phyloP scores from a whole-genome alignment of 1,284 basidiomycete genomes.

The Melampsora abietis-canadensis region DNA sequence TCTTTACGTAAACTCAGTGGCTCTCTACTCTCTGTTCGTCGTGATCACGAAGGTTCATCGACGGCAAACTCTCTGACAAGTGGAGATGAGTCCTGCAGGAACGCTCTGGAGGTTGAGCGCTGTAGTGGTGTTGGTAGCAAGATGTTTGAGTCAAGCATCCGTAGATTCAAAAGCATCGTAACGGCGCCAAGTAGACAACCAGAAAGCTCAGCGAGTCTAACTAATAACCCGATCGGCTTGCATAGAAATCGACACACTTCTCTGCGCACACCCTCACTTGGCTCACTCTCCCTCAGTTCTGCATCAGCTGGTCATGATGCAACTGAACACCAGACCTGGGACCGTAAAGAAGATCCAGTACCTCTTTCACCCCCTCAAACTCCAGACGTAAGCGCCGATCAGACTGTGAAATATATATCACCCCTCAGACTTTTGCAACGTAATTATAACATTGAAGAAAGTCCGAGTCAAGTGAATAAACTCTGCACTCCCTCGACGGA shows the following conservation, averaged over 20 bases:
- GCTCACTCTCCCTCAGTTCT: background rate
- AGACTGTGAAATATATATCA: background rate
- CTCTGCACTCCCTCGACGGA: background rate
- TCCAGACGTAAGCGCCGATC: too few species aligned
- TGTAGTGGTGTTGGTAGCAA: conserved; percentile 38
- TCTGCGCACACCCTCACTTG: background rate
- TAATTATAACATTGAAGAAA: conserved; percentile 1
- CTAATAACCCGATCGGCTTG: too few species aligned
- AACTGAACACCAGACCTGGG: too few species aligned
- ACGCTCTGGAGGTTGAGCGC: conserved; percentile 12
- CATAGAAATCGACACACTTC: background rate
- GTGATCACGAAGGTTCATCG: background rate
- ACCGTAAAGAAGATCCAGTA: too few species aligned
- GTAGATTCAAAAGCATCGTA: background rate
- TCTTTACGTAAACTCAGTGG: background rate
- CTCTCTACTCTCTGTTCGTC: background rate
- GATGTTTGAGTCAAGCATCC: conserved; percentile 36
- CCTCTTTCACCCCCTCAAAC: too few species aligned
- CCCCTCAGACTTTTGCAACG: conserved; percentile 1
- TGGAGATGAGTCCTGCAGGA: conserved; percentile 3
- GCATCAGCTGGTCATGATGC: too few species aligned
- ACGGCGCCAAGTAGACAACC: background rate
- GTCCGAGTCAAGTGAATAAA: background rate
- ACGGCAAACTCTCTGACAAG: background rate
- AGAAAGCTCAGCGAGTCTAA: too few species aligned